These are phyloP conservation scores for Aspergillus proliferans DNA, from an alignment of 2,329 filamentous ascomycete genomes.

Conservation along the genomic window DNA sequence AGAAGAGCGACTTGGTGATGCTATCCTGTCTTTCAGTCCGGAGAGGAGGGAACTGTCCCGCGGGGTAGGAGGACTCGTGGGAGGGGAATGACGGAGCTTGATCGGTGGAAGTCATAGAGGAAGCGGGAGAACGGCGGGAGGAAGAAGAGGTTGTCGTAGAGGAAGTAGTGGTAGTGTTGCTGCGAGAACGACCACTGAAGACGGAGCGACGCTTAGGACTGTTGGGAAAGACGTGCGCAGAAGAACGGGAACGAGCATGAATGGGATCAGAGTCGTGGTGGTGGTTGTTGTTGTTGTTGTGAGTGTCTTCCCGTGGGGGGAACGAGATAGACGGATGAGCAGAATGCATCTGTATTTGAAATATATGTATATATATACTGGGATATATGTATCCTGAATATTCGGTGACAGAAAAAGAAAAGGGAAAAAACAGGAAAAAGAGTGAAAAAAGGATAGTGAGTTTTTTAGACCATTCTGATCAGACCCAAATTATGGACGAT, in stretches of 20 bases:
- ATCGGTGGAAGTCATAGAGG: slow-evolving; percentile 35
- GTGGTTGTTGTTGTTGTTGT: not conserved
- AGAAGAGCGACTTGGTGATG: slow-evolving; percentile 35
- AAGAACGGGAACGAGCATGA: slow-evolving; percentile 30
- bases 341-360: slow-evolving; percentile 1
- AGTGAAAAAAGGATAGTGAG: not conserved
- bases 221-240: slow-evolving; percentile 29
- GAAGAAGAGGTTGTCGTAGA: slow-evolving; percentile 39
- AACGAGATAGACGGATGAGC: slow-evolving; percentile 2
- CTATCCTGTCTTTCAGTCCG: slow-evolving; percentile 31
- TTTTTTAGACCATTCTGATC: slow-evolving; percentile 2
- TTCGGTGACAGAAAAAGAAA: not conserved
- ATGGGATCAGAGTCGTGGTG: slow-evolving; percentile 21
- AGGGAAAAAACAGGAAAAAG: not conserved
- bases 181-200: slow-evolving; percentile 35
- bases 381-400: not conserved
- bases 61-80: slow-evolving; percentile 27
- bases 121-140: slow-evolving; percentile 40
- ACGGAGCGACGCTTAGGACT: slow-evolving; percentile 37
- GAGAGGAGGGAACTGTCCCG: slow-evolving; percentile 15
- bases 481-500: not conserved
- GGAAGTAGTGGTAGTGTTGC: slow-evolving; percentile 48
- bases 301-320: not conserved
- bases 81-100: slow-evolving; percentile 19
- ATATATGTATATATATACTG: not conserved